Evolutionary conservation across 2,329 filamentous ascomycete species (phyloP).

Genomic region (Alternaria dauci): DNA sequence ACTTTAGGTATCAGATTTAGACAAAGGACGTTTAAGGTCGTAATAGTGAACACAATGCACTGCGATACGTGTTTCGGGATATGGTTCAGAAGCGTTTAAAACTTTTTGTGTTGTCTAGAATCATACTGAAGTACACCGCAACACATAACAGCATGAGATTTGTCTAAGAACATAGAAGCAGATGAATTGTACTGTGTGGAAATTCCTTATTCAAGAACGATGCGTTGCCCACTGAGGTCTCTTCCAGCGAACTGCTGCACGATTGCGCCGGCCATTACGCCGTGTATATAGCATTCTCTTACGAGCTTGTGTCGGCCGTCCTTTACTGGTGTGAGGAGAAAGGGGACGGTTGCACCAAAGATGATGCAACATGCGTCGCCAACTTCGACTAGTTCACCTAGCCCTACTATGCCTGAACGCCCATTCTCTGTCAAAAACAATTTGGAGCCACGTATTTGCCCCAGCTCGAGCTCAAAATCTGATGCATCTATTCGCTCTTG

Average conservation of each 20-base stretch:
- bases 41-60: accelerated
- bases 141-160: not conserved
- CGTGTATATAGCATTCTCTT: not conserved
- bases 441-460: accelerated
- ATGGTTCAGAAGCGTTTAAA: not conserved
- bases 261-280: not conserved
- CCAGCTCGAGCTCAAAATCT: accelerated
- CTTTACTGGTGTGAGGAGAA: not conserved
- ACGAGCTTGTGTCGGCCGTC: not conserved
- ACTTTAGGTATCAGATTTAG: constrained; percentile 42
- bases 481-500: accelerated
- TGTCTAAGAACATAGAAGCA: not conserved
- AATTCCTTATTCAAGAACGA: not conserved
- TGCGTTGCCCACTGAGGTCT: not conserved
- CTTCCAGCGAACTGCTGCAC: accelerated
- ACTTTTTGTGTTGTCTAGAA: accelerated
- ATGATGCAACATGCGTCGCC: not conserved
- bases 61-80: accelerated
- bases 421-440: not conserved
- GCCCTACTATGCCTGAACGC: not conserved
- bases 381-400: not conserved
- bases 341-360: not conserved
- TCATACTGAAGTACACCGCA: not conserved
- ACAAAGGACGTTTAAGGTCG: accelerated
- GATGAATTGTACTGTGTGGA: not conserved